Evolutionary conservation across 768 basidiomycete species (phyloP).

Genomic region (Tremella yokohamensis): DNA sequence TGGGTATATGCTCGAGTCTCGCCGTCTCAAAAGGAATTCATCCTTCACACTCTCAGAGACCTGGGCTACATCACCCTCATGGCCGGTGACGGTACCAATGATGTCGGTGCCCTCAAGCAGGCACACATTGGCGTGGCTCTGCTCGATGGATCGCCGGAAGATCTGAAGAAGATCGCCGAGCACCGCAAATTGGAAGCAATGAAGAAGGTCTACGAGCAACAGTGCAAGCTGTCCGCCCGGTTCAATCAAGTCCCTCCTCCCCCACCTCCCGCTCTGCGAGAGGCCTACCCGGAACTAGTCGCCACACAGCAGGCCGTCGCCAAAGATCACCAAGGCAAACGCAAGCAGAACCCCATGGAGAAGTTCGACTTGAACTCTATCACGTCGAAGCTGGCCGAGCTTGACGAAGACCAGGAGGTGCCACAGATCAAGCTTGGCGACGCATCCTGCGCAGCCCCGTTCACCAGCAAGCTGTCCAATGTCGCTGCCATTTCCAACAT

Average conservation of each 20-base stretch:
- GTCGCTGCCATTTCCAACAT: conserved; percentile 95
- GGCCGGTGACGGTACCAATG: conserved; percentile 99
- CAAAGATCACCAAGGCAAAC: conserved; percentile 59
- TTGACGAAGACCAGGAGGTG: conserved; percentile 88
- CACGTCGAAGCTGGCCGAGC: conserved; percentile 78
- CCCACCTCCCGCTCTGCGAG: conserved; percentile 80
- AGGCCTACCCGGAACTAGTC: conserved; percentile 83
- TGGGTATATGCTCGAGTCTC: conserved; percentile 99
- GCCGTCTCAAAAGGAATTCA: conserved; percentile 90
- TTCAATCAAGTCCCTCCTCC: conserved; percentile 94
- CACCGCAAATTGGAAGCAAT: conserved; percentile 81
- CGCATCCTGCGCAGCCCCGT: conserved; percentile 96
- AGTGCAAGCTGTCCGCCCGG: conserved; percentile 79
- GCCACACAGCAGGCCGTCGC: conserved; percentile 79
- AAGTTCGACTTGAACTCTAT: conserved; percentile 79
- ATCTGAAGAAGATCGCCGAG: conserved; percentile 89
- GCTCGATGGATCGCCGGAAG: conserved; percentile 84
- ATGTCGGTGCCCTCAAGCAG: conserved; percentile 96
- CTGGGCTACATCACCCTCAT: conserved; percentile 91
- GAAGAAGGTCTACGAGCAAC: conserved; percentile 96
- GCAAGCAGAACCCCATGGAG: conserved; percentile 83
- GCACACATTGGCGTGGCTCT: conserved; percentile 95
- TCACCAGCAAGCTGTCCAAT: conserved; percentile 97
- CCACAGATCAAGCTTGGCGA: conserved; percentile 99
- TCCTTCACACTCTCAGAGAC: conserved; percentile 80